phyloP scores from a whole-genome alignment of 2,329 filamentous ascomycete species.

The Exophiala bonariae region DNA sequence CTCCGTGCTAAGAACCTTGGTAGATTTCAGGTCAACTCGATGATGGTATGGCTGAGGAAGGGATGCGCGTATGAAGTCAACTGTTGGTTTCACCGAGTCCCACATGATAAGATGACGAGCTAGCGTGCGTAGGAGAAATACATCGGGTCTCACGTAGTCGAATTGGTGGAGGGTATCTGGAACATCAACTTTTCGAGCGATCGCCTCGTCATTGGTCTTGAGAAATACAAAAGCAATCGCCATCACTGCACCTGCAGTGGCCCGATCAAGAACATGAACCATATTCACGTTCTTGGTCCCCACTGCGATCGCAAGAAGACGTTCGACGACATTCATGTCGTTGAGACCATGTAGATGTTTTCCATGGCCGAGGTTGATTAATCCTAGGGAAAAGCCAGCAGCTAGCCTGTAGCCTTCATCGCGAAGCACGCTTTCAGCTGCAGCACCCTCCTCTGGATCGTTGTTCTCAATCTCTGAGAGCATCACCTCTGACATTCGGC shows the following conservation, averaged over 20 bases:
- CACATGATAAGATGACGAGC: slow-evolving; percentile 92
- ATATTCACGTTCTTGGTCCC: slow-evolving; percentile 87
- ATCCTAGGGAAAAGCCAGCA: slow-evolving; percentile 87
- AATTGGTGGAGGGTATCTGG: slow-evolving; percentile 89
- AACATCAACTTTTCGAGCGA: slow-evolving; percentile 89
- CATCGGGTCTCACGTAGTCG: slow-evolving; percentile 91
- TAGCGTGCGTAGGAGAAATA: slow-evolving; percentile 84
- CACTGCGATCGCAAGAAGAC: slow-evolving; percentile 80
- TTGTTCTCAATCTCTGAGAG: slow-evolving; percentile 92
- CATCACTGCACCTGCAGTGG: slow-evolving; percentile 88
- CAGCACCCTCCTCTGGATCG: slow-evolving; percentile 71
- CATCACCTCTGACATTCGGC: slow-evolving; percentile 99
- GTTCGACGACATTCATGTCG: slow-evolving; percentile 90
- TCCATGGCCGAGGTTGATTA: slow-evolving; percentile 93
- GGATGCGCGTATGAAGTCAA: slow-evolving; percentile 73
- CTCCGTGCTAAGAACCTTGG: slow-evolving; percentile 68
- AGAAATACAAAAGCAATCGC: slow-evolving; percentile 91
- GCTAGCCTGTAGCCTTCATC: slow-evolving; percentile 96
- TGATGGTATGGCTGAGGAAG: slow-evolving; percentile 70
- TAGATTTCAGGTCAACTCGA: slow-evolving; percentile 60
- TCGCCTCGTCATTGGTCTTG: slow-evolving; percentile 85
- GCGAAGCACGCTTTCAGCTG: slow-evolving; percentile 72
- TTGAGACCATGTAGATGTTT: slow-evolving; percentile 83
- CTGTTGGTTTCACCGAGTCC: slow-evolving; percentile 73
- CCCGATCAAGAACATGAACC: slow-evolving; percentile 89